Evolutionary conservation across 1,139 yeast species (phyloP).

Genomic region (Magnusiomyces paraingens): DNA sequence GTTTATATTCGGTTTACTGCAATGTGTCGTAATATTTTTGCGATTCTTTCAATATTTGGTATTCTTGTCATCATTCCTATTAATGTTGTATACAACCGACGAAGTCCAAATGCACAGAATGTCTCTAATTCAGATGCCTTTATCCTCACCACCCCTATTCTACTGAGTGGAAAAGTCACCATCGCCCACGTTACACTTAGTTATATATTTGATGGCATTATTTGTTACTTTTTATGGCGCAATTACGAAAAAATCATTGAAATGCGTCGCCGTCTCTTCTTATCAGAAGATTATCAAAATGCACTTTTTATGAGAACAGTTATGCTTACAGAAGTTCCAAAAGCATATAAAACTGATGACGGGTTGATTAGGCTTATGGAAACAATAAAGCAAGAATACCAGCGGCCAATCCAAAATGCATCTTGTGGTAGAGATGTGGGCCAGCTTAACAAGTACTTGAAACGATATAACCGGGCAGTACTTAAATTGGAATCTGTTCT

Average conservation of each 20-base stretch:
- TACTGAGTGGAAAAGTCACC: constrained; percentile 31
- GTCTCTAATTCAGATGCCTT: constrained; percentile 31
- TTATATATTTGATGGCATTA: constrained; percentile 28
- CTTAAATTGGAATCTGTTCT: constrained; percentile 29
- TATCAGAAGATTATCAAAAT: constrained; percentile 27
- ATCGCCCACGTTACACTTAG: constrained; percentile 34
- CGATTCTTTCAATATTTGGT: constrained; percentile 30
- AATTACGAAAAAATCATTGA: constrained; percentile 28
- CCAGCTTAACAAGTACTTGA: constrained; percentile 27
- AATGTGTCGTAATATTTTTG: constrained; percentile 33
- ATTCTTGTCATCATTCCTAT: constrained; percentile 36
- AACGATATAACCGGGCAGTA: constrained; percentile 26
- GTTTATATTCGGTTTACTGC: constrained; percentile 31
- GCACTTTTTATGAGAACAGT: constrained; percentile 32
- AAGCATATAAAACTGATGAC: constrained; percentile 23
- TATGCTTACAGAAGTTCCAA: constrained; percentile 33
- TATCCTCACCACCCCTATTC: constrained; percentile 35
- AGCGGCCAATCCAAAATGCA: constrained; percentile 27
- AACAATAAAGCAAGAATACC: constrained; percentile 12
- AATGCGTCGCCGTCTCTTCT: constrained; percentile 27
- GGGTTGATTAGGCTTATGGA: constrained; percentile 27
- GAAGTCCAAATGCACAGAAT: constrained; percentile 19
- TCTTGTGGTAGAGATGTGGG: constrained; percentile 31
- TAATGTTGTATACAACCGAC: constrained; percentile 32
- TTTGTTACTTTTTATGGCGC: constrained; percentile 29